Percentiles rank a stretch among this genome's conserved stretches.
phyloP scores from a whole-genome alignment of 768 basidiomycete species.

The Russula vinacea region DNA sequence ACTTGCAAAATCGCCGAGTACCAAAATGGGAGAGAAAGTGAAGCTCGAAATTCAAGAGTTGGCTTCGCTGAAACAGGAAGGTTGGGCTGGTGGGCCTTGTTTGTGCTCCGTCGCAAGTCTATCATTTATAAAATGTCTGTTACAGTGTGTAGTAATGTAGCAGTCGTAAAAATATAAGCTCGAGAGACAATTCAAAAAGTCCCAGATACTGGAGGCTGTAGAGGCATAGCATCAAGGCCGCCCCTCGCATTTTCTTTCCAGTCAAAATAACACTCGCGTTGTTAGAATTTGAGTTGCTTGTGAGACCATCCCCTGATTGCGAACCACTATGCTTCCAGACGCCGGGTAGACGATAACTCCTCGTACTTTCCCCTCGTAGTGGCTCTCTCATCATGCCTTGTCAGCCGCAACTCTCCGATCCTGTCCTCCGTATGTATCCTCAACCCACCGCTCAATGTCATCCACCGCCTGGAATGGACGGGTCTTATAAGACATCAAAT shows the following conservation, averaged over 20 bases:
- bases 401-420: constrained; percentile 27
- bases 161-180: too few relatives aligned
- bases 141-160: too few relatives aligned
- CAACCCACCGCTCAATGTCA: constrained; percentile 48
- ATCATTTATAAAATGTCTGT: too few relatives aligned
- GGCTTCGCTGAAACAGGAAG: too few relatives aligned
- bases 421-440: constrained; percentile 39
- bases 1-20: too few relatives aligned
- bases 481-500: constrained; percentile 66
- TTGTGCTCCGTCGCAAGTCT: too few relatives aligned
- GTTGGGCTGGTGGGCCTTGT: too few relatives aligned
- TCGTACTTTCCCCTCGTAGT: constrained; percentile 34
- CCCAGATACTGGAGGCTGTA: too few relatives aligned
- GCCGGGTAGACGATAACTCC: constrained; percentile 34
- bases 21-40: too few relatives aligned
- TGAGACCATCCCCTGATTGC: constrained; percentile 14
- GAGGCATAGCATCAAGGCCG: too few relatives aligned
- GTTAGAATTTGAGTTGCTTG: constrained; percentile 35
- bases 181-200: too few relatives aligned
- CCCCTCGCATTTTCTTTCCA: not conserved
- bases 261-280: constrained; percentile 22
- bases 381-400: constrained; percentile 34
- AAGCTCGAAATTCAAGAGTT: too few relatives aligned
- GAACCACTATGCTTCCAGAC: not conserved
- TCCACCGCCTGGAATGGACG: constrained; percentile 55